phyloP scores from a whole-genome alignment of 2,329 filamentous ascomycete genomes.

The Trichoderma atrobrunneum region DNA sequence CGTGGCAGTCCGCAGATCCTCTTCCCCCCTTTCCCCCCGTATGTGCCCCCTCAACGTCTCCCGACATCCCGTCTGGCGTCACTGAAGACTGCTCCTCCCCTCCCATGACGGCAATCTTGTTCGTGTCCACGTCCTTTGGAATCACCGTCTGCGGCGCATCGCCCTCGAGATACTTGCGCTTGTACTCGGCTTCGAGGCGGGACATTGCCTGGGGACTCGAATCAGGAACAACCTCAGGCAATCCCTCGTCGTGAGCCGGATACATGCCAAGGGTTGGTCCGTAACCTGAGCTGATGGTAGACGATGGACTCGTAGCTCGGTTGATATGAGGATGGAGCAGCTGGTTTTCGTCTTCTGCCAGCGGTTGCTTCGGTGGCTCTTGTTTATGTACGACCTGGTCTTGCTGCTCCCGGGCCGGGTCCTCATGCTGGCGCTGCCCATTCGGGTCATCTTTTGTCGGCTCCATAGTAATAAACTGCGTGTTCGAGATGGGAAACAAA shows the following conservation, averaged over 20 bases:
- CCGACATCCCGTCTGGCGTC: neutral
- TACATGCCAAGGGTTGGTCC: constrained; percentile 4
- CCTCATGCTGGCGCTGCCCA: neutral
- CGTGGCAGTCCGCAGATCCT: constrained; percentile 20
- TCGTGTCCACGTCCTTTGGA: neutral
- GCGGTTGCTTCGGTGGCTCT: neutral
- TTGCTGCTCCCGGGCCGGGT: neutral
- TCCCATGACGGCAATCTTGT: constrained; percentile 13
- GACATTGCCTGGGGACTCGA: neutral
- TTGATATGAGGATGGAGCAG: neutral
- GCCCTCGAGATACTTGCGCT: constrained; percentile 13
- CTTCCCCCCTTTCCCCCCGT: neutral
- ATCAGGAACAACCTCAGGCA: constrained; percentile 15
- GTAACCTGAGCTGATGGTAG: constrained; percentile 12
- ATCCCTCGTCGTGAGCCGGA: constrained; percentile 6
- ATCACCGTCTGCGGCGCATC: neutral
- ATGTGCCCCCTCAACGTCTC: neutral
- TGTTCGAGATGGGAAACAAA: neutral
- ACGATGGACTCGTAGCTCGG: neutral
- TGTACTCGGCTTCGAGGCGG: constrained; percentile 12
- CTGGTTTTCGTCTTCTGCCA: neutral
- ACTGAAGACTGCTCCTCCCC: neutral
- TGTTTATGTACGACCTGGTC: neutral
- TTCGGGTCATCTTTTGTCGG: neutral
- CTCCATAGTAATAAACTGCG: neutral